A percentile compares a stretch with the other conserved stretches of the same genome.
These are phyloP conservation scores for Eimeria mitis DNA, from an alignment of 169 alveolate species.

Conservation along the genomic window DNA sequence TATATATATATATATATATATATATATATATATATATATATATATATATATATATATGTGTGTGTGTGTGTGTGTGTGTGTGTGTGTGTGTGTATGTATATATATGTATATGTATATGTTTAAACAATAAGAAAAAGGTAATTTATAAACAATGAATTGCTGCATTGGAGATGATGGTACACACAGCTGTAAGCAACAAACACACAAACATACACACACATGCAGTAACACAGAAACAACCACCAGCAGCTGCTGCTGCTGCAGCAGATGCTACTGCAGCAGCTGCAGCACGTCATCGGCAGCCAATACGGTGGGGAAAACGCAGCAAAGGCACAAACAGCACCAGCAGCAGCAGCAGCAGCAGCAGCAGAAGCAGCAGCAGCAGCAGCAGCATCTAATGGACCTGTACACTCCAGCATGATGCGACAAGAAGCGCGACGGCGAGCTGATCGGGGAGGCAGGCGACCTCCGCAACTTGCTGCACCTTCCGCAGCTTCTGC, in stretches of 20 bases:
- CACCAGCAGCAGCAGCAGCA: not conserved
- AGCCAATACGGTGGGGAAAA: not conserved
- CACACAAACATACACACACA: not conserved
- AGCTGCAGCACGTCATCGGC: not conserved
- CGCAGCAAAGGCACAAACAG: not conserved
- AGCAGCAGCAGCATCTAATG: not conserved
- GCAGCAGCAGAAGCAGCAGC: not conserved
- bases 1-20: no score
- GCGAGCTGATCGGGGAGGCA: slow-evolving; percentile 57
- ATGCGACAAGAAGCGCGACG: slow-evolving; percentile 27
- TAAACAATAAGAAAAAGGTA: no score
- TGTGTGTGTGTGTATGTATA: no score
- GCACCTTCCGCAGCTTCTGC: slow-evolving; percentile 70
- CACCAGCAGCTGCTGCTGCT: not conserved
- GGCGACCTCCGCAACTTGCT: slow-evolving; percentile 48
- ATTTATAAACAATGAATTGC: no score
- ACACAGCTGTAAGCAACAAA: no score
- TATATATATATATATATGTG: no score
- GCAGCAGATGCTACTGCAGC: not conserved
- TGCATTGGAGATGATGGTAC: no score
- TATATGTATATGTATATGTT: no score
- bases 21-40: no score
- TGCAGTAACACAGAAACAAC: not conserved
- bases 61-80: no score
- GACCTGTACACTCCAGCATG: slow-evolving; percentile 66